These are phyloP conservation scores for Nothophaeocryptopus gaeumannii DNA, from an alignment of 2,329 filamentous ascomycete genomes.

Conservation along the genomic window DNA sequence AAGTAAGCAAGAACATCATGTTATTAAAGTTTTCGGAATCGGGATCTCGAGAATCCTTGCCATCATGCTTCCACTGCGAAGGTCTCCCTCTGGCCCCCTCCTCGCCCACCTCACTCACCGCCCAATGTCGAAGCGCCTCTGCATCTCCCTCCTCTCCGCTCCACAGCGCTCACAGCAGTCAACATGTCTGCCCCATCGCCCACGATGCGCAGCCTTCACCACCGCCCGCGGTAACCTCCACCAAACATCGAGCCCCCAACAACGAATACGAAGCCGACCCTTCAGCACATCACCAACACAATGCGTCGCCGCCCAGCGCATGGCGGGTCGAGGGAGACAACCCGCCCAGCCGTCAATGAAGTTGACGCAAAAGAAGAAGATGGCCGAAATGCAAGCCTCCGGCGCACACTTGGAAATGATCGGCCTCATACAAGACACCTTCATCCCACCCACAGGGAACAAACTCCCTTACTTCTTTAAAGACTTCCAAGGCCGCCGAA, in stretches of 20 bases:
- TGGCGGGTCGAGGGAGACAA: conserved; percentile 12
- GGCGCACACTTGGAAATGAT: conserved; percentile 39
- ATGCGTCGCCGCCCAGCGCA: conserved; percentile 8
- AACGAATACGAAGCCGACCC: conserved; percentile 16
- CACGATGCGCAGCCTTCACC: conserved; percentile 4
- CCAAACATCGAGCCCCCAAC: conserved; percentile 4
- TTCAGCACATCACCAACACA: conserved; percentile 20
- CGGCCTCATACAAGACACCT: conserved; percentile 42
- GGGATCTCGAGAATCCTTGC: no score
- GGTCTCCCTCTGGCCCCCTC: not conserved
- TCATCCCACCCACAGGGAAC: conserved; percentile 30
- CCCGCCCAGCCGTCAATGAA: conserved; percentile 41
- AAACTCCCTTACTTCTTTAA: conserved; percentile 24
- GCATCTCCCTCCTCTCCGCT: conserved; percentile 20
- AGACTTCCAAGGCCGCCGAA: conserved; percentile 5
- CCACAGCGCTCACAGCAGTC: conserved; percentile 11
- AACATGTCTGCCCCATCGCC: conserved; percentile 11
- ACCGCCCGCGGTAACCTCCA: conserved; percentile 10
- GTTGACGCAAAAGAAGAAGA: conserved; percentile 32
- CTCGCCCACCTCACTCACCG: not conserved
- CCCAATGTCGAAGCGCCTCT: conserved; percentile 25
- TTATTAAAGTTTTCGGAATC: no score
- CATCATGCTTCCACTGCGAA: no score
- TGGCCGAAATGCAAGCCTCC: conserved; percentile 29
- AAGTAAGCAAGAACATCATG: no score